phyloP scores from a whole-genome alignment of 768 basidiomycete genomes.

The Macrolepiota fuliginosa region DNA sequence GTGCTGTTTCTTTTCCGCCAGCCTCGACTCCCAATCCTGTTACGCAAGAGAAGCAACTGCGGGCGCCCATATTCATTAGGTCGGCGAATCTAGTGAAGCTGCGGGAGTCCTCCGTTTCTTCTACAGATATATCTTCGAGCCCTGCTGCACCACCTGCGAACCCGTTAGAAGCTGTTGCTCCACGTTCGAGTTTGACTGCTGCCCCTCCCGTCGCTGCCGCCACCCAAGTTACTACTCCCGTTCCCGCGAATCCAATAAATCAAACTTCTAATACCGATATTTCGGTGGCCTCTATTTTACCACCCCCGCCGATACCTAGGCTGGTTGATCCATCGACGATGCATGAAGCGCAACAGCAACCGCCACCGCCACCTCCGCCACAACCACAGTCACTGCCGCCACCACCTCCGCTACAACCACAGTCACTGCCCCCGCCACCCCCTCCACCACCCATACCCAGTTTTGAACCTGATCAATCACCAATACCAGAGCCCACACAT shows the following conservation, averaged over 20 bases:
- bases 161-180: neutral
- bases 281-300: neutral
- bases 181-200: neutral
- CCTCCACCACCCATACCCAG: slow-evolving; percentile 11
- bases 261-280: neutral
- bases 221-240: neutral
- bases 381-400: neutral
- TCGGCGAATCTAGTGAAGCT: neutral
- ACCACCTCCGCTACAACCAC: neutral
- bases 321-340: neutral
- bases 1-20: neutral
- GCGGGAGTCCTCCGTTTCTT: neutral
- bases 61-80: neutral
- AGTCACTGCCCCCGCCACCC: neutral
- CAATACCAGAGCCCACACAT: neutral
- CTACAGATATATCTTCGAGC: neutral
- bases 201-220: neutral
- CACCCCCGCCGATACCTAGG: neutral
- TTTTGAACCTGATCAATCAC: neutral
- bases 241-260: neutral
- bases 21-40: neutral
- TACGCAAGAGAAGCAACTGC: neutral
- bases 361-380: neutral
- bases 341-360: neutral
- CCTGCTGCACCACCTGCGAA: neutral